These are phyloP conservation scores for Gyromitra esculenta DNA, from an alignment of 2,329 filamentous ascomycete species.

Conservation along the genomic window DNA sequence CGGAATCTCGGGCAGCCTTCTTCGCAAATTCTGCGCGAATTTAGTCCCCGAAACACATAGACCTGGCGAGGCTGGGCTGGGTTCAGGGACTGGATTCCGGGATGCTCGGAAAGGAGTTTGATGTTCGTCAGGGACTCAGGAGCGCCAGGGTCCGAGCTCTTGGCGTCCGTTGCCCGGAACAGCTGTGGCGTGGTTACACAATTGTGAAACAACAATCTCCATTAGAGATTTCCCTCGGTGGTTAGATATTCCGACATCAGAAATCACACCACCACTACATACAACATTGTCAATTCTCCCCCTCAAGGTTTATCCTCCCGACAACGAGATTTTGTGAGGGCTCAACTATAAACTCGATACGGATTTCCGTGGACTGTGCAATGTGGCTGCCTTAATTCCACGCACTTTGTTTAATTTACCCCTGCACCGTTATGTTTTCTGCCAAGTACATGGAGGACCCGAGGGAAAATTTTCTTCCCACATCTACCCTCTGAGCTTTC, in stretches of 20 bases:
- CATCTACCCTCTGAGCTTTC: conserved; percentile 13
- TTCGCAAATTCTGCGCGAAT: conserved; percentile 35
- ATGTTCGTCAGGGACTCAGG: conserved; percentile 16
- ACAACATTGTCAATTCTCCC: neutral
- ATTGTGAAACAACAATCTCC: conserved; percentile 25
- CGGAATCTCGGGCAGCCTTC: neutral
- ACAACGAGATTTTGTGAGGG: conserved; percentile 15
- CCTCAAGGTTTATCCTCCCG: conserved; percentile 11
- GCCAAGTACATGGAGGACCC: conserved; percentile 25
- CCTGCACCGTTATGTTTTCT: conserved; percentile 34
- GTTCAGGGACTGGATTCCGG: neutral
- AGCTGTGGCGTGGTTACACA: neutral
- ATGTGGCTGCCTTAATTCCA: conserved; percentile 24
- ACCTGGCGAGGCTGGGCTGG: conserved; percentile 2
- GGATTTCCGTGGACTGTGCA: conserved; percentile 26
- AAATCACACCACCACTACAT: conserved; percentile 49
- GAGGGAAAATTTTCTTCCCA: conserved; percentile 35
- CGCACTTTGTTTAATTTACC: conserved; percentile 21
- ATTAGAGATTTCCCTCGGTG: conserved; percentile 10
- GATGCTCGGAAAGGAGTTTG: conserved; percentile 23
- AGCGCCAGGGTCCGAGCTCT: conserved; percentile 15
- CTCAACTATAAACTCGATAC: conserved; percentile 32
- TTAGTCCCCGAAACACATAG: conserved; percentile 20
- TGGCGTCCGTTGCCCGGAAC: conserved; percentile 15
- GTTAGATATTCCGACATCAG: conserved; percentile 40